Conservation (phyloP, 306 rosid genomes). For the Vicia sativa region DNA sequence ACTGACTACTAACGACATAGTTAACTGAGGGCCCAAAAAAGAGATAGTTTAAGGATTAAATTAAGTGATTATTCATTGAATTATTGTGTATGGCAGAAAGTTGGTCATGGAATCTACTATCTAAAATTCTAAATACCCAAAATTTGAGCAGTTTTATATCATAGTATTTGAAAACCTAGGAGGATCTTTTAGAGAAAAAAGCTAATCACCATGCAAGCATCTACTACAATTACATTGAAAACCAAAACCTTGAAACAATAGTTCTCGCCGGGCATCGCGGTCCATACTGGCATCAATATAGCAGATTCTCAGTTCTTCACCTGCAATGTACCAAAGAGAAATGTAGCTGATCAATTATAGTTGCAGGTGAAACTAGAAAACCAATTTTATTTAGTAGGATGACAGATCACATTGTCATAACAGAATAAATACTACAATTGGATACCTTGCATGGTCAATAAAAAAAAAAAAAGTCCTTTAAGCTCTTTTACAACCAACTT, state of each 20-base stretch:
- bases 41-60: too few relatives aligned
- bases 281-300: constrained; percentile 85
- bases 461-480: too few relatives aligned
- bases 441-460: too few relatives aligned
- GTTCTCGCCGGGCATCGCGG: constrained; percentile 62
- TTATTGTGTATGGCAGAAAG: too few relatives aligned
- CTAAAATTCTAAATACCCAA: constrained; percentile 8
- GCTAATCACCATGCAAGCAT: constrained; percentile 66
- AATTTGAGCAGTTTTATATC: constrained; percentile 2
- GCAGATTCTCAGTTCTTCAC: constrained; percentile 94
- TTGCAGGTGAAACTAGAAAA: too few relatives aligned
- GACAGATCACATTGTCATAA: too few relatives aligned
- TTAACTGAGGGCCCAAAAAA: too few relatives aligned
- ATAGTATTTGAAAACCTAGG: constrained; percentile 5
- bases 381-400: too few relatives aligned
- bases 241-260: constrained; percentile 73
- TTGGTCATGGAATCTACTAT: not conserved
- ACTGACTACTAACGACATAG: too few relatives aligned
- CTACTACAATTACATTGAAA: constrained; percentile 74
- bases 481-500: too few relatives aligned
- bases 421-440: too few relatives aligned
- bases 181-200: constrained; percentile 4
- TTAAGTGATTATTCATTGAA: too few relatives aligned
- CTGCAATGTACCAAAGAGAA: constrained; percentile 45
- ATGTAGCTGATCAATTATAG: constrained; percentile 9